Percentiles rank a stretch among this genome's conserved stretches.
phyloP scores from a whole-genome alignment of 1,139 yeast species.

The Torulaspora globosa region DNA sequence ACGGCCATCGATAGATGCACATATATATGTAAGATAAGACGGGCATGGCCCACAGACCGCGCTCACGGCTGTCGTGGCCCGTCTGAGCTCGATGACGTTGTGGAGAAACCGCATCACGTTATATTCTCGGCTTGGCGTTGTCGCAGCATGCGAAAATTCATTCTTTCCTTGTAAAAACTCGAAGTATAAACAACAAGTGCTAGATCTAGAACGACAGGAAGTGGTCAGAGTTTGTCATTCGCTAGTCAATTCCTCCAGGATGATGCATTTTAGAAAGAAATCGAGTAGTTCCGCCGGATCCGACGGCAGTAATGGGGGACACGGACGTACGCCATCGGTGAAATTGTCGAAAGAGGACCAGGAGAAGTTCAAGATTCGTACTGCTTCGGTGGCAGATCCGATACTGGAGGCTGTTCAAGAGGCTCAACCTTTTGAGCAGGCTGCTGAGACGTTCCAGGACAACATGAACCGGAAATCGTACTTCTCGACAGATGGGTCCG shows the following conservation, averaged over 20 bases:
- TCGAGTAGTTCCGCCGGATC: slow-evolving; percentile 24
- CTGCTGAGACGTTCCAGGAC: slow-evolving; percentile 38
- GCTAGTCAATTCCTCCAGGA: slow-evolving; percentile 11
- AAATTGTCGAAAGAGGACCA: slow-evolving; percentile 46
- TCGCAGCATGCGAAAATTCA: not conserved
- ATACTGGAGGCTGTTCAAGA: slow-evolving; percentile 87
- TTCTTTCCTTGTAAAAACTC: not conserved
- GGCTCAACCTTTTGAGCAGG: slow-evolving; percentile 91
- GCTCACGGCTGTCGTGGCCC: not conserved
- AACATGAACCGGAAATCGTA: slow-evolving; percentile 36
- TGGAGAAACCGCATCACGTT: slow-evolving; percentile 2
- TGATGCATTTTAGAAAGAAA: slow-evolving; percentile 34
- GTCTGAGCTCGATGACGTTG: not conserved
- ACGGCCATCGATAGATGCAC: slow-evolving; percentile 1
- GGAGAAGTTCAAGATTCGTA: slow-evolving; percentile 53
- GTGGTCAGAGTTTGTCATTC: slow-evolving; percentile 2
- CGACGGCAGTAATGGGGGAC: slow-evolving; percentile 19
- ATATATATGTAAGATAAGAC: slow-evolving; percentile 5
- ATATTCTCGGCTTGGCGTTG: not conserved
- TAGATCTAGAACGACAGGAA: not conserved
- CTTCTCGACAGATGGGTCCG: slow-evolving; percentile 30
- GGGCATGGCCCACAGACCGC: not conserved
- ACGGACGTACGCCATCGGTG: slow-evolving; percentile 28
- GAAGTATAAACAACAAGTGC: not conserved
- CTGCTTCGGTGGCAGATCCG: slow-evolving; percentile 77